Evolutionary conservation across 306 rosid species (phyloP), one percentile per base, ranked within the genome.

Genomic region (Rosa persica): DNA sequence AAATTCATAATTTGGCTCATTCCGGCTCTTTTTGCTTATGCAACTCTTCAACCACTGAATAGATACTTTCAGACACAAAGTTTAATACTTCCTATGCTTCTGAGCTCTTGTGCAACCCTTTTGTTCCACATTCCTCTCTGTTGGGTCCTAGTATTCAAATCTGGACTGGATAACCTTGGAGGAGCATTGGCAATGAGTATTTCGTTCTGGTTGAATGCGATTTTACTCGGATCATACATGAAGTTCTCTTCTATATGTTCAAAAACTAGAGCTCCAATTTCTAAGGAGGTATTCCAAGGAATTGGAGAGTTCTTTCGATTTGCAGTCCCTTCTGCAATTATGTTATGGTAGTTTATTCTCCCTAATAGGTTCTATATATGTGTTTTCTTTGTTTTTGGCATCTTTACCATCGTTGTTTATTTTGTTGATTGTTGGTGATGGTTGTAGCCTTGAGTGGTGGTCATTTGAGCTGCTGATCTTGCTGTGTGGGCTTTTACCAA

Each of bases 21-120:
- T 70, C 98, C 94, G n/a, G 86, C 88, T 65, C 91, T 92, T 72
- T 83, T 92, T 70, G 98, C 92, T 38, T 79, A 75, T 79, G 97
- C 90, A 68, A 55, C 82, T 71, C 86, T 92, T 25, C 90, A 86
- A 51, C 89, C 96, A 1, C 77, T 92, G 1, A 76, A 88, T 72
- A 62, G 90, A 77, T 92, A 88, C 71, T 90, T 88, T 72, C 94
- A 85, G 82, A 81, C 91, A 47, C 98, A 90, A 81, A 88, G 92
- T 51, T 70, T 94, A 80, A 72, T 87, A 55, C 5, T 72, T 75
- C 96, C 98, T 13, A 80, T 91, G 93, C 81, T 93, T 6, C 0
- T 83, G 22, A 81, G 88, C 83, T 83, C 94, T 47, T 85, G 67
- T 55, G 75, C 80, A 46, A 77, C 83, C 36, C 78, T 93, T 20